phyloP scores from a whole-genome alignment of 345 rosid species.

The Populus deltoides region DNA sequence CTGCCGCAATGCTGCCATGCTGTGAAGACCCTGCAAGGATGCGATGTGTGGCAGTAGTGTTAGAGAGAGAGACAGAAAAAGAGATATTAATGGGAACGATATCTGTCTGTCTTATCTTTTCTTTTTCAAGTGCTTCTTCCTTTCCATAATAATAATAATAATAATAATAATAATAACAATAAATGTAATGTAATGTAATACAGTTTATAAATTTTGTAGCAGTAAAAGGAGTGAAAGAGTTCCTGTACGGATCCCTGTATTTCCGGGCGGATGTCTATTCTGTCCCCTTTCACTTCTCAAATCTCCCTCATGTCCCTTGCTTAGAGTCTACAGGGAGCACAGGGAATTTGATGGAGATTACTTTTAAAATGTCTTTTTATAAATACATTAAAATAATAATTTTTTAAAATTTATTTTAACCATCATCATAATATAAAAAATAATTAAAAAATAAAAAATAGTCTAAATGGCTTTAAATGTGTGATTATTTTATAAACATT shows the following conservation, averaged over 20 bases:
- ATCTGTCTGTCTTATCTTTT: background rate
- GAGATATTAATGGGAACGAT: background rate
- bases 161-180: too few relatives aligned
- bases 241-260: constrained; percentile 49
- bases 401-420: too few relatives aligned
- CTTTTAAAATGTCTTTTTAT: too few relatives aligned
- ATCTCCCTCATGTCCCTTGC: constrained; percentile 38
- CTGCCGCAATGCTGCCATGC: constrained; percentile 53
- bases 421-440: too few relatives aligned
- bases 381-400: too few relatives aligned
- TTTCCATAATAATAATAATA: background rate
- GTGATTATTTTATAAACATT: background rate
- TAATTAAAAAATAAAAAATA: too few relatives aligned
- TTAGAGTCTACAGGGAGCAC: too few relatives aligned
- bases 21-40: constrained; percentile 33
- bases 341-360: too few relatives aligned
- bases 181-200: background rate
- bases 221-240: background rate
- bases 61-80: background rate
- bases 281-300: constrained; percentile 45
- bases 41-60: constrained; percentile 43
- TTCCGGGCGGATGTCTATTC: constrained; percentile 61
- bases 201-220: background rate
- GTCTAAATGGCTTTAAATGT: too few relatives aligned
- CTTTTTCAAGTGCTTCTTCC: background rate